Percentiles rank a stretch among this genome's conserved stretches.
Evolutionary conservation across 176 grass and related monocot species (phyloP).

Genomic region (Ampelocalamus luodianensis): DNA sequence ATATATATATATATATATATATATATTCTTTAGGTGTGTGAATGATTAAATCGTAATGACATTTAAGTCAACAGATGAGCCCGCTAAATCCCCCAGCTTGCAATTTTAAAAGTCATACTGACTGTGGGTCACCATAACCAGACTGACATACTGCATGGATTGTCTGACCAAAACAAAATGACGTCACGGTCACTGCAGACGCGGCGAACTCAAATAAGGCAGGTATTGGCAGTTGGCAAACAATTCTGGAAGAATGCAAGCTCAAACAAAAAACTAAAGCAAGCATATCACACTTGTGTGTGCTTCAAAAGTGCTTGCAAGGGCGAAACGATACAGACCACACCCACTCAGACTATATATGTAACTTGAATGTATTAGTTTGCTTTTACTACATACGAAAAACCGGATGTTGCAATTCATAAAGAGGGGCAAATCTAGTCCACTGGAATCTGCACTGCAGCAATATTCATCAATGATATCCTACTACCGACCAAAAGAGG

Average conservation of each 20-base stretch:
- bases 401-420: constrained; percentile 33
- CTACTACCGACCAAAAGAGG: constrained; percentile 48
- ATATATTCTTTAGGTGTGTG: too few species aligned
- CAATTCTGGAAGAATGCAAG: neutral
- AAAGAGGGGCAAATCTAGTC: constrained; percentile 26
- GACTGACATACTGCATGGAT: neutral
- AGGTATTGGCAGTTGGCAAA: neutral
- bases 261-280: neutral
- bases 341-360: constrained; percentile 1
- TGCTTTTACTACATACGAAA: neutral
- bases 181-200: neutral
- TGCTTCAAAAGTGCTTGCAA: neutral
- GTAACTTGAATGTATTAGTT: constrained; percentile 13
- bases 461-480: constrained; percentile 49
- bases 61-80: neutral
- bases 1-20: too few species aligned
- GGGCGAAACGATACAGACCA: neutral
- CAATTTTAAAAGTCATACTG: neutral
- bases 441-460: constrained; percentile 29
- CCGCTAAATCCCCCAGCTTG: too few species aligned
- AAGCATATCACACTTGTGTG: neutral
- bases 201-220: neutral
- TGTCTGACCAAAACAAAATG: neutral
- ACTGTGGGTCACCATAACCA: neutral
- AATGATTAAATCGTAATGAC: neutral